Evolutionary conservation across 257 asterid genomes (phyloP), one percentile per base, ranked within the genome.

Genomic region (Perilla frutescens): DNA sequence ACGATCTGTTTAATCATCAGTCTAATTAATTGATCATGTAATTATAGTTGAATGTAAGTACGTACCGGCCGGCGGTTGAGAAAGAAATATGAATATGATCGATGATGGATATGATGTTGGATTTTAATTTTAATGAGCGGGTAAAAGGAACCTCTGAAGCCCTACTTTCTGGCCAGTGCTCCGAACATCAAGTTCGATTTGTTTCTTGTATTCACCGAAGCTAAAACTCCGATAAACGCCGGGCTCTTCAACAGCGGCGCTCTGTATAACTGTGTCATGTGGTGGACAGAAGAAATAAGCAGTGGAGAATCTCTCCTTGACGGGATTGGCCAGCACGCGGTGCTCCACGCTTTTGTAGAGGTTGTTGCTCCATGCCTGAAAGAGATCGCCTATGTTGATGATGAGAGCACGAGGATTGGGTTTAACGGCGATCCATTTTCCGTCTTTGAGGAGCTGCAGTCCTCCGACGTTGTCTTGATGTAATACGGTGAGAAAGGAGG

Each of bases 401-500:
- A 93, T 84, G 7, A 93, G 86, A 51, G 96, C 89, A 2, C 83
- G 69, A 0, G 89, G 92, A 56, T 87, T 85, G 20, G 98, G 98
- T 74, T 88, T 89, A 13, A 93, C 96, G 4, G 98, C 85, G 29
- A 91, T 74, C 98, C 98, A 93, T 26, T 73, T 75, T 0, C 89
- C 92, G 73, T 93, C 96, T 76, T 85, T 88, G 9, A 89, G 79
- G 45, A 93, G 60, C 64, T 93, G 98, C 73, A 93, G 73, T 2
- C 98, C 98, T 45, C 97, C 98, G 36, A 91, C 85, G 8, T 77
- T 71, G 77, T 93, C 98, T 61, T 93, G 97, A 71, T 91, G 93
- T 41, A 93, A 14, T 0, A 93, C 83, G 0, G 97, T 93, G 67
- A 93, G 88, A 84, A 93, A 91, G 58, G 87, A 94, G 63, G 94